Base-by-base conservation (phyloP, 2,329 filamentous ascomycete genomes). In the Fusarium sp. region DNA sequence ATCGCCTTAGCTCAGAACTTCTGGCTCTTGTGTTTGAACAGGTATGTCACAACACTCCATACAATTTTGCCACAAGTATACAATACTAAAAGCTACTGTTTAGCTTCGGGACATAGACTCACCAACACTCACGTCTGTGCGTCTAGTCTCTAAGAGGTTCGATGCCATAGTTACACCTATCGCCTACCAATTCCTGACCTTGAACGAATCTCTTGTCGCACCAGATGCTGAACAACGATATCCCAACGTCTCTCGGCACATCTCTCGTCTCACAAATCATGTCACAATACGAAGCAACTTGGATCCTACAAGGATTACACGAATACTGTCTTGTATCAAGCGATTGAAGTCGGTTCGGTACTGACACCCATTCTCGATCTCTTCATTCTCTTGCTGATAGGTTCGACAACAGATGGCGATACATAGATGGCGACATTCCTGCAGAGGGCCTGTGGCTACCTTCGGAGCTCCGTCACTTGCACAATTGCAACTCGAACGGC, bases 101-200 rank as follows among this genome's bases (percentile, higher is more conserved):
- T 60, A 86, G 84, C 79, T 86, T 59, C 77, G 79, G 63, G 80
- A 82, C 44, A 75, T 82, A 61, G 82, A 85, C 62, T 38, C 62
- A 15, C 55, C 65, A 31, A 79, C 83, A 17, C 70, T 85, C 38
- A 75, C 77, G 25, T 68, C 72, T 41, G 76, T 79, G 57, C 83
- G 84, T n/a, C 72, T 79, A 54, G 72, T 83, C 27, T 86, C 82
- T 42, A 80, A 73, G 55, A 79, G 81, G 38, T 80, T 86, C 50
- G 77, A 85, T 59, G 77, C 78, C 20, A 81, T 86, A 44, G 80
- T 81, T 42, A 84, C 81, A 15, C 85, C 85, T 1, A 80, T 86
- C 27, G 74, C 78, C 42, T 87, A 86, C 72, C 79, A 79, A 36
- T 78, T 75, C 13, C 60, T 86, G 27, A 73, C 73, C 3, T 71